phyloP scores from a whole-genome alignment of 257 asterid genomes.

The Nicotiana paniculata region DNA sequence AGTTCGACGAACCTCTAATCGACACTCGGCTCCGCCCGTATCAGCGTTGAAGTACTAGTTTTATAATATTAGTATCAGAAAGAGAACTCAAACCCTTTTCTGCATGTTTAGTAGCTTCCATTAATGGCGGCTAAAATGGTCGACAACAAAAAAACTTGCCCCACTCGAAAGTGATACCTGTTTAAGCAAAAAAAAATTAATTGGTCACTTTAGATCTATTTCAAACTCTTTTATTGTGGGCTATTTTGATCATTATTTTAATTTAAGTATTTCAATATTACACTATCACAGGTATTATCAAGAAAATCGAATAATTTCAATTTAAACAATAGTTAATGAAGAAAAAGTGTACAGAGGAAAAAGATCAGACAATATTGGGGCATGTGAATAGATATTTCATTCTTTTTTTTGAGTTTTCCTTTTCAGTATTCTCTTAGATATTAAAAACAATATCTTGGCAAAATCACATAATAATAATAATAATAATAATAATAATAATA shows the following conservation, averaged over 20 bases:
- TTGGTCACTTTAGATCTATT: not conserved
- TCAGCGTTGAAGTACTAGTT: not conserved
- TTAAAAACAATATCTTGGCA: not conserved
- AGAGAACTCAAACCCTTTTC: not conserved
- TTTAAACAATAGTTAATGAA: not conserved
- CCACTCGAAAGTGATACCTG: not conserved
- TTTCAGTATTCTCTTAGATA: not conserved
- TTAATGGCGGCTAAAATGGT: slow-evolving; percentile 1
- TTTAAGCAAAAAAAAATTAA: not conserved
- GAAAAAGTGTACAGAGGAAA: not conserved
- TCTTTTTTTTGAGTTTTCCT: not conserved
- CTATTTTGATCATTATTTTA: not conserved
- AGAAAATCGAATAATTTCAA: not conserved
- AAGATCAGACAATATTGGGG: not conserved
- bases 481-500: too few species aligned
- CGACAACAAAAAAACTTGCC: not conserved
- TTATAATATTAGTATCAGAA: not conserved
- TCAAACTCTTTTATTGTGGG: not conserved
- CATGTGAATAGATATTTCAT: not conserved
- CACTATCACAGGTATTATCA: not conserved
- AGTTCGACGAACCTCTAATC: too few species aligned
- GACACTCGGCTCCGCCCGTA: too few species aligned
- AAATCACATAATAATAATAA: not conserved
- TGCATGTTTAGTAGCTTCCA: not conserved
- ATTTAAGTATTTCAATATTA: too few species aligned